Conservation (phyloP, 2,329 filamentous ascomycete species). For the Blastomyces emzantsi region DNA sequence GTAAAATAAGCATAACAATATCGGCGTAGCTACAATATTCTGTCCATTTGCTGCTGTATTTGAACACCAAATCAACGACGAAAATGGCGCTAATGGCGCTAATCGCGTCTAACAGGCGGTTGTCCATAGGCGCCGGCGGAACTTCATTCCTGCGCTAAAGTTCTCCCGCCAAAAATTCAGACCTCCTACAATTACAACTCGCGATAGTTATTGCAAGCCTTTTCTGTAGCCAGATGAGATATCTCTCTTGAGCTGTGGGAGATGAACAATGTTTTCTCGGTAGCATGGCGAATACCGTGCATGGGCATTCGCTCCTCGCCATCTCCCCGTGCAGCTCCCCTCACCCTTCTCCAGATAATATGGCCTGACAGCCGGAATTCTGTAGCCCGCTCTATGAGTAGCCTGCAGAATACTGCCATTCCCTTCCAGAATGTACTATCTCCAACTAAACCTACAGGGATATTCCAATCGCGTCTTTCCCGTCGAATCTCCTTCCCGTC, state of each 20-base stretch:
- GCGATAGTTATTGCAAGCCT: background rate
- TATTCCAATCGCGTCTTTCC: background rate
- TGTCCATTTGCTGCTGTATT: background rate
- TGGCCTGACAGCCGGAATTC: constrained; percentile 8
- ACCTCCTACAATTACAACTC: background rate
- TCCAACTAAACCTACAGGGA: background rate
- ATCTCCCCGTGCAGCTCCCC: constrained; percentile 12
- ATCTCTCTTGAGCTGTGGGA: constrained; percentile 5
- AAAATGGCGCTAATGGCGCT: background rate
- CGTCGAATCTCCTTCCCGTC: background rate
- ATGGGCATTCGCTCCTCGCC: constrained; percentile 25
- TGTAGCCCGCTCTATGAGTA: constrained; percentile 3
- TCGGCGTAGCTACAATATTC: background rate
- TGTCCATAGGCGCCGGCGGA: background rate
- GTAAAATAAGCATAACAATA: background rate
- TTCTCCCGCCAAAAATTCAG: constrained; percentile 2
- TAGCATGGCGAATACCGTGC: constrained; percentile 36
- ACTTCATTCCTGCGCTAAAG: background rate
- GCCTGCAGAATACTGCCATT: background rate
- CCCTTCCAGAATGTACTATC: background rate
- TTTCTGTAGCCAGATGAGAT: constrained; percentile 1
- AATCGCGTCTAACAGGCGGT: background rate
- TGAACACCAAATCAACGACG: background rate
- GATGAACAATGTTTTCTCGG: constrained; percentile 37
- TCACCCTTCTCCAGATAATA: constrained; percentile 6